A percentile compares a stretch with the other conserved stretches of the same genome.
These are phyloP conservation scores for Hippophae gyantsensis DNA, from an alignment of 306 rosid species.

Conservation along the genomic window DNA sequence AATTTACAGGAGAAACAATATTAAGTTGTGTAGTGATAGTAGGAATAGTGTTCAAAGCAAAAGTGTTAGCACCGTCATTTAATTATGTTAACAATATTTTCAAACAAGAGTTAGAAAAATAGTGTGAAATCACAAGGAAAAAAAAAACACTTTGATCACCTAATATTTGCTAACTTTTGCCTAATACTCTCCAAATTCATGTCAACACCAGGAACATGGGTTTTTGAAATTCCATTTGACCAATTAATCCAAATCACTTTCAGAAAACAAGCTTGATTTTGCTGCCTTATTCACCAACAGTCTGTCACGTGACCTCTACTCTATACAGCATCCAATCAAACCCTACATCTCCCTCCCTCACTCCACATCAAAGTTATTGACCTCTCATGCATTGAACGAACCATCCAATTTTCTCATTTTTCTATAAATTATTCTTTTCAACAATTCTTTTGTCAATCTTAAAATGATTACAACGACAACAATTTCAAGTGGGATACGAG, in stretches of 20 bases:
- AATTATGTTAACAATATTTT: too few species aligned
- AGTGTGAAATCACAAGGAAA: neutral
- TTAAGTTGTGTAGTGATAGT: too few species aligned
- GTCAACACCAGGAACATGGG: slow-evolving; percentile 3
- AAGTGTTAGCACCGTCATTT: too few species aligned
- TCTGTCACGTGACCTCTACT: neutral
- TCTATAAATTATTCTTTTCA: neutral
- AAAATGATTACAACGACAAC: slow-evolving; percentile 35
- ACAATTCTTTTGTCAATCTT: slow-evolving; percentile 31
- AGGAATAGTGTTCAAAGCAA: too few species aligned
- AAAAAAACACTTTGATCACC: neutral
- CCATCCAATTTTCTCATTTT: neutral
- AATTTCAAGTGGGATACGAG: slow-evolving; percentile 43
- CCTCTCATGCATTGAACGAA: neutral
- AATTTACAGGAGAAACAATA: too few species aligned
- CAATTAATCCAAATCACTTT: neutral
- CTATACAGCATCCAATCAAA: neutral
- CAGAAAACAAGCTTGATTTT: too few species aligned
- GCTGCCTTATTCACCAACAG: neutral
- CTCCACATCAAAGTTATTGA: slow-evolving; percentile 32
- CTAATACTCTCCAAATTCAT: neutral
- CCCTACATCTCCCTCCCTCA: neutral
- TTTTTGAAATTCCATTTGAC: neutral
- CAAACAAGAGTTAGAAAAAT: too few species aligned
- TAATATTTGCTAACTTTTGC: neutral